These are phyloP conservation scores for Scheffersomyces cryptocercus DNA, from an alignment of 1,139 yeast species.

Conservation along the genomic window DNA sequence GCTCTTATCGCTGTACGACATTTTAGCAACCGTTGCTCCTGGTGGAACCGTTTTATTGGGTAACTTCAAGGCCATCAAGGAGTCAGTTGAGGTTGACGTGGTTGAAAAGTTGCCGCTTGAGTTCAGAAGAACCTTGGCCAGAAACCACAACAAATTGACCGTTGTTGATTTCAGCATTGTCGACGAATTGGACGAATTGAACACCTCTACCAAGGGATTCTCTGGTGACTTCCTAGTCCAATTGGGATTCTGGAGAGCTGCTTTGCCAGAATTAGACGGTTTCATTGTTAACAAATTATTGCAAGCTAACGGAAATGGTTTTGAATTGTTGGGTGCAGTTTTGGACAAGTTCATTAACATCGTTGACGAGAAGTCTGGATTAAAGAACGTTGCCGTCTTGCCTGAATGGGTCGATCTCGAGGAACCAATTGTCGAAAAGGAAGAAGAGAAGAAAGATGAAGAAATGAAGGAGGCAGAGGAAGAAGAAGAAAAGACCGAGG, in stretches of 20 bases:
- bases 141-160: constrained; percentile 52
- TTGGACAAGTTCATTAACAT: constrained; percentile 65
- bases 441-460: constrained; percentile 17
- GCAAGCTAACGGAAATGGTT: constrained; percentile 79
- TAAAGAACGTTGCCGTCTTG: constrained; percentile 44
- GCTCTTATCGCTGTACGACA: constrained; percentile 57
- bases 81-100: constrained; percentile 41
- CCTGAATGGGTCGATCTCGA: constrained; percentile 46
- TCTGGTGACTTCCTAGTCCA: constrained; percentile 67
- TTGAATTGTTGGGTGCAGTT: constrained; percentile 82
- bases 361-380: constrained; percentile 48
- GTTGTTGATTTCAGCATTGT: constrained; percentile 62
- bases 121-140: constrained; percentile 57
- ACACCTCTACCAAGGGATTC: constrained; percentile 73
- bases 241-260: constrained; percentile 75
- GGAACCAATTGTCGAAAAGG: constrained; percentile 11
- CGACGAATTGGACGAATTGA: constrained; percentile 46
- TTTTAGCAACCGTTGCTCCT: constrained; percentile 58
- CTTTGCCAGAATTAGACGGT: constrained; percentile 63
- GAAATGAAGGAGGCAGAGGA: constrained; percentile 12
- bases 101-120: constrained; percentile 52
- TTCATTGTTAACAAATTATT: constrained; percentile 77
- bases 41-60: constrained; percentile 59
- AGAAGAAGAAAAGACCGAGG: constrained; percentile 13
- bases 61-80: constrained; percentile 40